Evolutionary conservation across 176 grass and related monocot species (phyloP).

Genomic region (Musa troglodytarum): DNA sequence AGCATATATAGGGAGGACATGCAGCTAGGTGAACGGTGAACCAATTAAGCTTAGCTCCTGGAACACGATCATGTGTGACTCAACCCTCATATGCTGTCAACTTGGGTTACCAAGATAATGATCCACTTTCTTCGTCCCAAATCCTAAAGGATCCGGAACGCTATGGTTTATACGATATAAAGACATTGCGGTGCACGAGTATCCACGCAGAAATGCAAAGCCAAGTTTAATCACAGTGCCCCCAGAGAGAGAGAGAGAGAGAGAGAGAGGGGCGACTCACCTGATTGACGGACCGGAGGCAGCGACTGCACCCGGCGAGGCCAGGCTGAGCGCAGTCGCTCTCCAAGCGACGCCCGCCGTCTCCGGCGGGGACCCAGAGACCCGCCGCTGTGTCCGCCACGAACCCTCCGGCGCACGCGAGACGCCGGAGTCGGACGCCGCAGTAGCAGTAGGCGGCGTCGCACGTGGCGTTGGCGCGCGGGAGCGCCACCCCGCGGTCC

Average conservation of each 20-base stretch:
- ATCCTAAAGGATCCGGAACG: too few species aligned
- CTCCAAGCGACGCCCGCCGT: slow-evolving; percentile 36
- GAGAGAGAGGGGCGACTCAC: slow-evolving; percentile 26
- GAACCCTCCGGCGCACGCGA: slow-evolving; percentile 35
- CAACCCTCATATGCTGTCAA: too few species aligned
- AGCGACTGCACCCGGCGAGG: slow-evolving; percentile 59
- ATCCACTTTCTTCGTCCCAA: too few species aligned
- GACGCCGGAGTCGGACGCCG: slow-evolving; percentile 53
- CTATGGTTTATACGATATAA: too few species aligned
- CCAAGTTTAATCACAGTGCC: neutral
- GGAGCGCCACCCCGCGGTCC: slow-evolving; percentile 31
- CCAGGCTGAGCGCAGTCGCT: slow-evolving; percentile 40
- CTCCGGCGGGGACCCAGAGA: slow-evolving; percentile 28
- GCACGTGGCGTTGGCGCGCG: slow-evolving; percentile 60
- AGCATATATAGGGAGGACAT: too few species aligned
- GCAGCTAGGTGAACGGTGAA: too few species aligned
- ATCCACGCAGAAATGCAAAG: too few species aligned
- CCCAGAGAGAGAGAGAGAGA: neutral
- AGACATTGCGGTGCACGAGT: too few species aligned
- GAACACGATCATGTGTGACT: too few species aligned
- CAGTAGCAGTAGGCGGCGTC: slow-evolving; percentile 79
- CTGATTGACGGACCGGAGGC: slow-evolving; percentile 56
- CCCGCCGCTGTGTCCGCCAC: slow-evolving; percentile 9
- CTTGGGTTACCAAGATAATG: too few species aligned
- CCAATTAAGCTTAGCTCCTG: too few species aligned